Evolutionary conservation across 169 alveolate species (phyloP), one percentile per base, ranked within the genome.

Genomic region (Plasmodium adleri): DNA sequence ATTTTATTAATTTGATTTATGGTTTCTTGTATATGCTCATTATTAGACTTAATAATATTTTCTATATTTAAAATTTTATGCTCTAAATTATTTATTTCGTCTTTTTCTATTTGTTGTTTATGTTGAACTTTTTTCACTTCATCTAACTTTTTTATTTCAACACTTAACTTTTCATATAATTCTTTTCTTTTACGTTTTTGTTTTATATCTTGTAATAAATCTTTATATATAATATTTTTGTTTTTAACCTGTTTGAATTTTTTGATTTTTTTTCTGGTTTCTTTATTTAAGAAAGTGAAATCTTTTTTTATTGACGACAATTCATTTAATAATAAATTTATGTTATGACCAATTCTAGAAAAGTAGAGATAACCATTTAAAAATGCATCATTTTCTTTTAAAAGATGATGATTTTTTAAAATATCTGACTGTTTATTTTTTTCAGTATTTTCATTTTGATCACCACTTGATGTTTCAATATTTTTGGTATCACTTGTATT

Each of bases 341-440:
- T 86, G 67, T 52, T 86, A 43, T 58, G 59, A 15, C 49, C 78
- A 8, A 86, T 86, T 86, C 72, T 47, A 20, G 45, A 59, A 26
- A 71, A 60, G 58, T 86, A 86, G 28, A 56, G 56, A 39, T 86
- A 86, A 0, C 92, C 92, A 43, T 86, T 86, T 43, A 86, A 63
- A 45, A 86, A 58, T 9, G 92, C 58, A 17, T 71, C 17, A 17
- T 86, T 86, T 70, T 86, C 87, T 20, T 64, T 63, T 15, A 72
- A 22, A 6, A 13, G 22, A 8, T 64, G 32, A 28, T 62, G 20
- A 7, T 17, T 62, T 1, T 62, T 62, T 62, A 17, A 15, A 6
- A 22, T 43, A 17, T 1, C 13, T 66, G 56, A 4, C 4, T 8
- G 43, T 17, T 28, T 10, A 24, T 62, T 1, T 0, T 62, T 62